Evolutionary conservation across 306 rosid genomes (phyloP).

Genomic region (Gynostemma pentaphyllum): DNA sequence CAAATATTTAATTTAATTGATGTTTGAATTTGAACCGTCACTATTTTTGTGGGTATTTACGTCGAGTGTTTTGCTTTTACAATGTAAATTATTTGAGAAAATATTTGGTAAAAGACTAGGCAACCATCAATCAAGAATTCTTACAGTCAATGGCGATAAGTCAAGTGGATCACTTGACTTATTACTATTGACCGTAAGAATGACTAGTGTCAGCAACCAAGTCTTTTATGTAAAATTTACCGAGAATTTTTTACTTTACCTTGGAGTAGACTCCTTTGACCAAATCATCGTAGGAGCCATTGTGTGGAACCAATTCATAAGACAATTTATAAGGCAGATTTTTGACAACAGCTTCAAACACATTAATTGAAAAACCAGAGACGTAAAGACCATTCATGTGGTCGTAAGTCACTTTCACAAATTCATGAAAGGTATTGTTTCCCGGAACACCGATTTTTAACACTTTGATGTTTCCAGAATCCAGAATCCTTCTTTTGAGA

Average conservation of each 20-base stretch:
- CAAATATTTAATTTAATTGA: no score
- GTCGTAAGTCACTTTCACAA: conserved; percentile 32
- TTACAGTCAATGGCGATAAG: no score
- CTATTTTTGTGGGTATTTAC: no score
- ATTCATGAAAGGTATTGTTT: conserved; percentile 25
- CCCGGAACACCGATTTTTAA: conserved; percentile 41
- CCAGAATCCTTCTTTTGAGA: neutral
- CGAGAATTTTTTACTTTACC: conserved; percentile 19
- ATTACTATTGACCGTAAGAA: no score
- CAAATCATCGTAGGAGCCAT: conserved; percentile 42
- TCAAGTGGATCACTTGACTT: no score
- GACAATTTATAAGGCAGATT: conserved; percentile 25
- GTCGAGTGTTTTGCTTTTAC: no score
- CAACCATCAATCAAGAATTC: no score
- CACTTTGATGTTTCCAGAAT: neutral
- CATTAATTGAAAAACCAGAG: conserved; percentile 43
- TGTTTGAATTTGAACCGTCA: no score
- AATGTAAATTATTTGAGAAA: no score
- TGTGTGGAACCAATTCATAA: conserved; percentile 21
- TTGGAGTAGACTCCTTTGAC: conserved; percentile 29
- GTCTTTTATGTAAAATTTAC: no score
- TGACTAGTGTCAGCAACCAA: no score
- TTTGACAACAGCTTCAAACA: conserved; percentile 31
- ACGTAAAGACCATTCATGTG: conserved; percentile 12
- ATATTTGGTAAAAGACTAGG: no score